Evolutionary conservation across 2,329 filamentous ascomycete genomes (phyloP).

Genomic region (Calonectria ilicicola): DNA sequence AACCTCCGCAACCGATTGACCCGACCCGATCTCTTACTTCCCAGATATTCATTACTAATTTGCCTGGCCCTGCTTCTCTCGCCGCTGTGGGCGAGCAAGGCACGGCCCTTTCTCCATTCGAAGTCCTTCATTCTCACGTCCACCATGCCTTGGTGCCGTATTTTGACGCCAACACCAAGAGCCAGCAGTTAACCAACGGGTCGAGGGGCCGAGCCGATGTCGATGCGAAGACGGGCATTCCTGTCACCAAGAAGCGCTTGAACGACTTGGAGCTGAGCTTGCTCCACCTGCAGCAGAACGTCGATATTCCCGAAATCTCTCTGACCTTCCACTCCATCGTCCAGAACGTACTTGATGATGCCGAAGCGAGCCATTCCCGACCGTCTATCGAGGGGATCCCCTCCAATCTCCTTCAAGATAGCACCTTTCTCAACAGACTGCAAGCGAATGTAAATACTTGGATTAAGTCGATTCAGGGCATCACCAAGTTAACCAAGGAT

Average conservation of each 20-base stretch:
- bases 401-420: conserved; percentile 82
- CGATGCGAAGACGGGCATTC: conserved; percentile 93
- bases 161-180: conserved; percentile 96
- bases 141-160: conserved; percentile 94
- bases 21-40: conserved; percentile 83
- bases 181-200: conserved; percentile 74
- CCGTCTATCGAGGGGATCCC: conserved; percentile 85
- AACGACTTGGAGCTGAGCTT: conserved; percentile 93
- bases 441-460: conserved; percentile 95
- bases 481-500: conserved; percentile 94
- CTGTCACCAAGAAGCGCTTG: conserved; percentile 96
- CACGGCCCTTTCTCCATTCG: conserved; percentile 83
- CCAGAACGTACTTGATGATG: conserved; percentile 85
- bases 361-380: conserved; percentile 73
- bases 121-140: conserved; percentile 91
- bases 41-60: conserved; percentile 93
- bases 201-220: conserved; percentile 82
- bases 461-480: conserved; percentile 98
- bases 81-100: conserved; percentile 78
- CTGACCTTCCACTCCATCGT: conserved; percentile 91
- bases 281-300: conserved; percentile 94
- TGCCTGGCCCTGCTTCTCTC: conserved; percentile 83
- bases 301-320: conserved; percentile 94
- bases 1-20: conserved; percentile 90
- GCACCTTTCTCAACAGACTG: conserved; percentile 90